These are phyloP conservation scores for Neurospora cerealis DNA, from an alignment of 495 filamentous ascomycete genomes.

Conservation along the genomic window DNA sequence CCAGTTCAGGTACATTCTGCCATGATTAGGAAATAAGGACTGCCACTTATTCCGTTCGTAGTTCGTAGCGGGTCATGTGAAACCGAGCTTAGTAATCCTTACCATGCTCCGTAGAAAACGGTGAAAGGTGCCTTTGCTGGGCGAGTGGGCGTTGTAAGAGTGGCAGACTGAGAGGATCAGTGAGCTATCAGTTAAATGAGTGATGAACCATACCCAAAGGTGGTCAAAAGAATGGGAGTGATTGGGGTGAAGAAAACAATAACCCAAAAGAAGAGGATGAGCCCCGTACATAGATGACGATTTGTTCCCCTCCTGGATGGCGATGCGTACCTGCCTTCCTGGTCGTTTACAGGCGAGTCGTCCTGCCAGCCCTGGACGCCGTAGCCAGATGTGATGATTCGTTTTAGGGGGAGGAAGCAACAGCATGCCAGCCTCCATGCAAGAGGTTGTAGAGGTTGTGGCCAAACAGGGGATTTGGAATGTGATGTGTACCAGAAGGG, in stretches of 20 bases:
- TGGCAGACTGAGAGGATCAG: not conserved
- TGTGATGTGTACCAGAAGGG: not conserved
- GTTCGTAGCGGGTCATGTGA: not conserved
- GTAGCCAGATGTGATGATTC: too few species aligned
- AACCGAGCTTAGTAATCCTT: not conserved
- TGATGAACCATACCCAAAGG: not conserved
- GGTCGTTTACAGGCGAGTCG: too few species aligned
- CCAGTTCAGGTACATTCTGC: not conserved
- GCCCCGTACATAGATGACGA: too few species aligned
- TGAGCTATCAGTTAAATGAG: not conserved
- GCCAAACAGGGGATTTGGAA: not conserved
- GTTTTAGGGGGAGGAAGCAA: too few species aligned
- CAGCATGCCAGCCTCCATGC: not conserved
- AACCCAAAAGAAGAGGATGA: too few species aligned
- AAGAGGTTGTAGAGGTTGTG: not conserved
- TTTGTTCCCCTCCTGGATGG: too few species aligned
- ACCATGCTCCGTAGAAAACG: not conserved
- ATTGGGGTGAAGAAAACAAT: too few species aligned
- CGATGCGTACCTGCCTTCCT: too few species aligned
- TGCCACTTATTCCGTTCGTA: not conserved
- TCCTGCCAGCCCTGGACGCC: too few species aligned
- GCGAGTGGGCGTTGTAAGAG: not conserved
- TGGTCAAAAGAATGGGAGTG: too few species aligned
- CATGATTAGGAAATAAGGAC: not conserved
- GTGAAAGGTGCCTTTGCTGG: not conserved